Evolutionary conservation across 2,329 filamentous ascomycete genomes (phyloP), one percentile per base, ranked within the genome.

Genomic region (Ascochyta clinopodiicola): DNA sequence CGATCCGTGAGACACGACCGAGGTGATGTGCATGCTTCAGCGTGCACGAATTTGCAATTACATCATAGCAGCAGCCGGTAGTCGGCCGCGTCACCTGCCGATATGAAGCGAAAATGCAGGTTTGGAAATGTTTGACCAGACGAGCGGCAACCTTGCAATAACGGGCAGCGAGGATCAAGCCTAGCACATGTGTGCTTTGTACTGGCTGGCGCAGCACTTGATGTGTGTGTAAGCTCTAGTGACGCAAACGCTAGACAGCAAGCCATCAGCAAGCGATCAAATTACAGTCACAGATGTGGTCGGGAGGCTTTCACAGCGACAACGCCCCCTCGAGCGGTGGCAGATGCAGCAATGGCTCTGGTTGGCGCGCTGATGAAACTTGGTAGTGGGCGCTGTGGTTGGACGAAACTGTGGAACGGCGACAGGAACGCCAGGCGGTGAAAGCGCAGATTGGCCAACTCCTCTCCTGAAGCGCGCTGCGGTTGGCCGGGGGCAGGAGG

Each of bases 361-460:
- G 46, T 48, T 35, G 54, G 48, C 48, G 43, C 44, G 35, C n/a
- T 24, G 37, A 37, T 57, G 54, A 57, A 57, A 57, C 54, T 40
- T 39, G 24, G 40, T 34, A 27, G 34, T 13, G 25, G 32, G 25
- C 36, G 46, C 42, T 51, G 31, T 51, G 46, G 32, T 56, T 56
- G 52, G 52, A 27, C 42, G 37, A 32, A 43, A 51, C 34, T 44
- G 47, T 44, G 38, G 53, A 56, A 37, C 53, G 51, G 53, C 42
- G 46, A 38, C 54, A 57, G 48, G 47, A 51, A 48, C 38, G 43
- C 44, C 43, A 52, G 47, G 54, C 47, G 54, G 54, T 57, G 48
- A 57, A 44, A 48, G 54, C 32, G 42, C 48, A 48, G 47, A 57
- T 52, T 51, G 44, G 4, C 37, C 53, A 56, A 38, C 53, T 38